These are phyloP conservation scores for Oryza nivara DNA, from an alignment of 176 grass and related monocot species.

Conservation along the genomic window DNA sequence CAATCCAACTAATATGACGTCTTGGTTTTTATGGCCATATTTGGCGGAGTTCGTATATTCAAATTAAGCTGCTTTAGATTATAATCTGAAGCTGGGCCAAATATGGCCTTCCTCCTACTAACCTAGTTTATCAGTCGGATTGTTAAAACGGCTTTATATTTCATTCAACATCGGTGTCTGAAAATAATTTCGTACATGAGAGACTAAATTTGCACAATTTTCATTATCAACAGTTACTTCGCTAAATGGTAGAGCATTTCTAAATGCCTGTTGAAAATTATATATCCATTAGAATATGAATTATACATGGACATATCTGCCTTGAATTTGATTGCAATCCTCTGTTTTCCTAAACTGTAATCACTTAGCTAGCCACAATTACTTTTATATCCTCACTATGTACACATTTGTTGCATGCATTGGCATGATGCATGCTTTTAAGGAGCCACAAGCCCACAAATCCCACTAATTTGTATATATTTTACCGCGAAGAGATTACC, in stretches of 20 bases:
- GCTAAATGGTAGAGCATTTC: background rate
- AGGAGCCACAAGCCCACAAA: background rate
- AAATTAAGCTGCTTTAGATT: background rate
- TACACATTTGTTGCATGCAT: background rate
- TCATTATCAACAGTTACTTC: background rate
- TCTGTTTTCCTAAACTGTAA: background rate
- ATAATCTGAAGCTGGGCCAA: background rate
- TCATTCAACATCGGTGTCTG: background rate
- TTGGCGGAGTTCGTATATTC: background rate
- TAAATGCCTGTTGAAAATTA: background rate
- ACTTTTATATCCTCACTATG: background rate
- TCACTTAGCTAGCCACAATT: background rate
- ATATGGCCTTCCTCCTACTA: background rate
- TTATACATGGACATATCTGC: background rate
- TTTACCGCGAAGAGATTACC: background rate
- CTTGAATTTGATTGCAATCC: constrained; percentile 8
- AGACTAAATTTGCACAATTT: background rate
- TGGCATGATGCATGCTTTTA: background rate
- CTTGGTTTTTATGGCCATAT: background rate
- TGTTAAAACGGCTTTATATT: background rate
- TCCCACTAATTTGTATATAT: background rate
- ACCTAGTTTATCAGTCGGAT: background rate
- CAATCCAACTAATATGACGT: background rate
- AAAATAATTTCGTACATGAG: background rate
- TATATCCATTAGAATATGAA: background rate